Base-by-base conservation (phyloP, 768 basidiomycete genomes). In the Leccinum uliginosum region DNA sequence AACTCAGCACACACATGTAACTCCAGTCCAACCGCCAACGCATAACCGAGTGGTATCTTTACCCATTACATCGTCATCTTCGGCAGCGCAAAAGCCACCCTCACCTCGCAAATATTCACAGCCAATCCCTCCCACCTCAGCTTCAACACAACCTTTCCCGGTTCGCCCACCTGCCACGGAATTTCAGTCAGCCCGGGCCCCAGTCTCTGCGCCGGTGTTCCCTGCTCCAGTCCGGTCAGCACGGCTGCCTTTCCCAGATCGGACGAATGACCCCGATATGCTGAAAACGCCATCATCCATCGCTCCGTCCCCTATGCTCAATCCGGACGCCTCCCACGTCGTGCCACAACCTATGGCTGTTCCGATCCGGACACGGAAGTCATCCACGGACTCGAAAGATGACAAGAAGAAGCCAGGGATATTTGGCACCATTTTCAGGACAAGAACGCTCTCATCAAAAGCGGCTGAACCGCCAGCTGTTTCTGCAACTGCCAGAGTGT, bases 231-330 rank as follows among this genome's bases (percentile, higher is more conserved):
- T 62, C 7, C 70, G 67, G 52, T 47, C 67, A 57, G 45, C 58
- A 54, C 55, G 69, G 17, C 44, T 56, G 14, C 57, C 65, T 27
- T 56, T 70, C 34, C 67, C 59, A 21, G 69, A 74, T 43, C 74
- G 74, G 29, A 65, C 70, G 38, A 67, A 79, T 52, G 84, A 85
- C 47, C 77, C 80, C 9, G 75, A 77, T 54, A 72, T 83, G 38
- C 76, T 87, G 34, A 78, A 76, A 64, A 87, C 86, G 0, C 85
- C 86, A 6, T 86, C 85, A 12, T 86, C 86, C 1, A 77, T 87
- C 17, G 81, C 82, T 3, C 80, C 74, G 3, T 75, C 75, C 0
- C 80, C 79, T 10, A 71, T 76, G 56, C 67, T 78, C 38, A 77
- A 77, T 51, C 71, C 78, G 12, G 74, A 58, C 17, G 47, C 51